Base-by-base conservation (phyloP, 805 yeast species). In the Scheffersomyces stipitis region DNA sequence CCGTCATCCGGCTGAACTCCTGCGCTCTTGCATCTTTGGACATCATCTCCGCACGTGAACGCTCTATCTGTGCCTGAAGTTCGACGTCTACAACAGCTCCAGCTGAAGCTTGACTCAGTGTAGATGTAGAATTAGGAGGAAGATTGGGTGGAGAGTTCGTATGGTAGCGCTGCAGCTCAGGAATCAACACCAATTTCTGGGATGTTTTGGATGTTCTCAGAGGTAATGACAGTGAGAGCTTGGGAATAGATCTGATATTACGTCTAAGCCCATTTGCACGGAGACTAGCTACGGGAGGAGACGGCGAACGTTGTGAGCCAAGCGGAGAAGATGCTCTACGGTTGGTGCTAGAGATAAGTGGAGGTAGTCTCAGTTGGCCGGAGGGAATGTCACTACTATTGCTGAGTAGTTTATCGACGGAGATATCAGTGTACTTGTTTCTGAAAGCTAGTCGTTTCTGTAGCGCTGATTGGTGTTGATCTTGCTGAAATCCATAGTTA, bases 371-470 rank as follows among this genome's bases (percentile, higher is more conserved):
- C 34, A 78, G 66, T 42, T 75, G 80, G 10, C 86, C 95, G 3
- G 95, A 84, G 0, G 98, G 97, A 10, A 90, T 86, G 51, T 87
- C 97, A 44, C 95, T 81, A 15, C 81, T 76, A 48, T 83, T 83
- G 15, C 87, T 79, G 4, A 90, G 67, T 13, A 90, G 73, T 52
- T 83, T 83, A 38, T 88, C 89, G 4, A 90, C 84, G 0, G 95
- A 83, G 4, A 90, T 86, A 38, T 83, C 82, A 26, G 90, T 80
- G 55, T 85, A 86, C 41, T 78, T 75, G 22, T 62, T 52, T n/a
- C 66, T 44, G 22, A 58, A 51, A 13, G 62, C 51, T n/a, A 58
- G 41, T 23, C 56, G 43, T 34, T 54, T 57, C 31, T 60, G 55
- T 15, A 68, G 54, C 13, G 57, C 51, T 16, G 44, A 33, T 15